phyloP scores from a whole-genome alignment of 768 basidiomycete genomes.

The Lanmaoa pseudosensibilis region DNA sequence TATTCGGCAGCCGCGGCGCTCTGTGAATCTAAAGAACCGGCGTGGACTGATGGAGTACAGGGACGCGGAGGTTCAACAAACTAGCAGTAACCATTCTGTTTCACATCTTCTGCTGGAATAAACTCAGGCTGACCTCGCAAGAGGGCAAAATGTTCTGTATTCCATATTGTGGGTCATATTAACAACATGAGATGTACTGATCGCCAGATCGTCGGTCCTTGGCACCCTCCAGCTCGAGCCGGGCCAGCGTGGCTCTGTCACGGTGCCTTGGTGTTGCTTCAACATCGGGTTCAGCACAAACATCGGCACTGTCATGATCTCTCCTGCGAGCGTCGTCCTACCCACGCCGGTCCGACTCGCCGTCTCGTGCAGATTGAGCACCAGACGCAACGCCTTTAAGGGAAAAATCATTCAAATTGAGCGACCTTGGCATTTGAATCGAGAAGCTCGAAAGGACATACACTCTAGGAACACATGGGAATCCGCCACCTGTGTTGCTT shows the following conservation, averaged over 20 bases:
- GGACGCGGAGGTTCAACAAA: too few species aligned
- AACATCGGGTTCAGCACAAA: not conserved
- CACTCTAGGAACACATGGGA: not conserved
- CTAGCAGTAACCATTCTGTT: too few species aligned
- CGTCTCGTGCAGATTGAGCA: not conserved
- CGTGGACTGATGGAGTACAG: too few species aligned
- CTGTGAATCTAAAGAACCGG: too few species aligned
- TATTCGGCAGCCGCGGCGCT: too few species aligned
- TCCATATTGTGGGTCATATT: too few species aligned
- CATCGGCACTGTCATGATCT: not conserved
- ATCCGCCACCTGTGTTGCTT: not conserved
- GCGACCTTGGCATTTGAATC: not conserved
- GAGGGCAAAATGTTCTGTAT: too few species aligned
- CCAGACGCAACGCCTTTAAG: not conserved
- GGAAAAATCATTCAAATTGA: not conserved
- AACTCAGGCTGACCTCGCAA: too few species aligned
- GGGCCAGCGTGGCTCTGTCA: not conserved
- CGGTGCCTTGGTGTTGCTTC: not conserved
- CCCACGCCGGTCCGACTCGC: not conserved
- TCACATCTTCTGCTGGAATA: too few species aligned
- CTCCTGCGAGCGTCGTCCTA: not conserved
- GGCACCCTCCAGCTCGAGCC: not conserved
- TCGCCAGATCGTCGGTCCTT: too few species aligned
- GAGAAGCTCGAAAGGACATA: not conserved
- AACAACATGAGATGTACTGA: not conserved